Base-by-base conservation (phyloP, 768 basidiomycete genomes). In the Suillus placidus region DNA sequence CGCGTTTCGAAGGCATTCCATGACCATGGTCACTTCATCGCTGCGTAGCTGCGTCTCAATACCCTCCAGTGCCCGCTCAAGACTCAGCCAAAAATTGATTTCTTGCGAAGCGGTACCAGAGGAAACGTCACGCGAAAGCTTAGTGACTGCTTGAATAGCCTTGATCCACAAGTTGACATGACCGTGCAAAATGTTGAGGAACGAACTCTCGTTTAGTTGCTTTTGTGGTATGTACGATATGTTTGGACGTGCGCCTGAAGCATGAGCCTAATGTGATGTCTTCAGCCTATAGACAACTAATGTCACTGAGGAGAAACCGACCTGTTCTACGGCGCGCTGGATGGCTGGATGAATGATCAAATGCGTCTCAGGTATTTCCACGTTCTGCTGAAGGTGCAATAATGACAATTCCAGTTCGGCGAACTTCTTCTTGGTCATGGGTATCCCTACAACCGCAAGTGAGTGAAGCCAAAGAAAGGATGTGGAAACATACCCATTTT, bases 81-180 rank as follows among this genome's bases (percentile, higher is more conserved):
- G 84, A 75, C 91, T 93, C 30, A 99, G 82, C 97, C 97, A 99
- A 73, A 99, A 99, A 77, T 99, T 99, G 82, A 99, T 95, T 76
- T 99, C 97, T 73, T 99, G 97, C 0, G 94, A 96, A 2, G 97
- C 97, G 0, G 97, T 99, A 2, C 97, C 97, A 6, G 93, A 93
- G 0, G 89, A 84, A 38, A 99, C 97, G 71, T 99, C 97, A 30
- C 97, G 84, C 2, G 88, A 90, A n/a, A 99, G 87, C 75, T 97
- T 97, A 7, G 97, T 99, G 60, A 99, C 95, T 0, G 91, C 87
- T 76, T 99, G 97, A 63, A 99, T 97, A 37, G 95, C 91, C 79
- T 97, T 97, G 81, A 99, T 97, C 97, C 97, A 99, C 16, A 88
- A 84, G 76, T 99, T 99, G 67, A 99, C 97, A 69, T 98, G 94